A percentile compares a stretch with the other conserved stretches of the same genome.
Conservation (phyloP, 768 basidiomycete species). For the Pulveroboletus ravenelii region DNA sequence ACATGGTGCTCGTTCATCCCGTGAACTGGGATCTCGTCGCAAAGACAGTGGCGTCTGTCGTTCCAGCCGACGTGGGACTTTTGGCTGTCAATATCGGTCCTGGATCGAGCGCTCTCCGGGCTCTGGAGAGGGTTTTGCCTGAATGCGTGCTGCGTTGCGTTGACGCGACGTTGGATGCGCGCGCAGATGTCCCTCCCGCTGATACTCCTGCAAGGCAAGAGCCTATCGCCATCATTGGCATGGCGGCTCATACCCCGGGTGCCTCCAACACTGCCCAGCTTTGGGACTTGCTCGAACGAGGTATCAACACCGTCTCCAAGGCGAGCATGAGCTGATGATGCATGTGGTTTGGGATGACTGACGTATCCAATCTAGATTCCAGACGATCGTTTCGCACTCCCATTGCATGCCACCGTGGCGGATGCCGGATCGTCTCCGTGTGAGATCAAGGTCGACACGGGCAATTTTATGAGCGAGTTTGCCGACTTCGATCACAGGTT, state of each 20-base stretch:
- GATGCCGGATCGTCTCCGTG: too few relatives aligned
- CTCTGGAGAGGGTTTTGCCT: slow-evolving; percentile 35
- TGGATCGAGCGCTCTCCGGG: slow-evolving; percentile 37
- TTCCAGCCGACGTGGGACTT: slow-evolving; percentile 19
- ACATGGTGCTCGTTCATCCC: slow-evolving; percentile 42
- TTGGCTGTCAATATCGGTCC: slow-evolving; percentile 49
- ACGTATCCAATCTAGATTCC: slow-evolving; percentile 50
- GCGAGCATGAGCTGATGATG: slow-evolving; percentile 35
- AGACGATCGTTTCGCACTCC: slow-evolving; percentile 47
- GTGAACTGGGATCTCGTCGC: slow-evolving; percentile 51
- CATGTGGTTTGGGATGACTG: too few relatives aligned
- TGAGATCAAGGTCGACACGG: too few relatives aligned
- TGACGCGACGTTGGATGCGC: slow-evolving; percentile 12
- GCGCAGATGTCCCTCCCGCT: not conserved
- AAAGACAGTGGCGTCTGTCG: slow-evolving; percentile 21
- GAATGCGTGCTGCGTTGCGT: slow-evolving; percentile 13
- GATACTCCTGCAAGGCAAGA: slow-evolving; percentile 31
- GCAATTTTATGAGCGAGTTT: too few relatives aligned
- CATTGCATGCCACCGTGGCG: slow-evolving; percentile 40
- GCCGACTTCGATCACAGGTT: too few relatives aligned
- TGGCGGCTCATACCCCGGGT: slow-evolving; percentile 55
- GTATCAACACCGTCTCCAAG: slow-evolving; percentile 52
- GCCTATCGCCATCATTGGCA: slow-evolving; percentile 67
- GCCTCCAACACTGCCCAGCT: slow-evolving; percentile 44
- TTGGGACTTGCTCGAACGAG: slow-evolving; percentile 57